Conservation (phyloP, 805 yeast genomes). For the Suhomyces kilbournensis region DNA sequence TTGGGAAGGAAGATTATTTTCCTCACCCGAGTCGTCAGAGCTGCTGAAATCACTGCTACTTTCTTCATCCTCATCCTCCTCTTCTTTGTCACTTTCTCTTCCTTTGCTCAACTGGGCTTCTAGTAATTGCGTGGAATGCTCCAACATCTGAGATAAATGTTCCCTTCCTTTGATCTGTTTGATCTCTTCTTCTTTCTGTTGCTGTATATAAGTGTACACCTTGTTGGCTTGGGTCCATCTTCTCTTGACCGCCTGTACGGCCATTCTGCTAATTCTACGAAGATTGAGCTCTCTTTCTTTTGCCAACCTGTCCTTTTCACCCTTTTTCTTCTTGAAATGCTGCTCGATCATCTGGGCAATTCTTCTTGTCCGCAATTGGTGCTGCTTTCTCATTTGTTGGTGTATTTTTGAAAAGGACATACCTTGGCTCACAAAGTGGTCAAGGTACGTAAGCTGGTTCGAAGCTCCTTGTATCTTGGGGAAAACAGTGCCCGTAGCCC, state of each 20-base stretch:
- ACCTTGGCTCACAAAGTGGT: constrained; percentile 76
- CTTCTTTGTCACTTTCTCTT: constrained; percentile 13
- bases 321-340: constrained; percentile 81
- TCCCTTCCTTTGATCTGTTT: constrained; percentile 80
- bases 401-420: constrained; percentile 65
- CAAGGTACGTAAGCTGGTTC: constrained; percentile 55
- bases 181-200: constrained; percentile 73
- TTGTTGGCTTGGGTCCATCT: constrained; percentile 90
- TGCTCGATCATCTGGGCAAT: constrained; percentile 80
- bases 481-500: constrained; percentile 40
- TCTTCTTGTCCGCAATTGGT: constrained; percentile 64
- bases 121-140: constrained; percentile 83
- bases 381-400: constrained; percentile 60
- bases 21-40: constrained; percentile 7
- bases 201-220: constrained; percentile 69
- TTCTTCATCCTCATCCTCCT: constrained; percentile 21
- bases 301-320: constrained; percentile 80
- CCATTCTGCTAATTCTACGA: constrained; percentile 69
- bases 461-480: constrained; percentile 44
- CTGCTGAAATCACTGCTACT: constrained; percentile 6
- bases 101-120: constrained; percentile 71
- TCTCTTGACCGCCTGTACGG: constrained; percentile 80
- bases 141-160: constrained; percentile 81
- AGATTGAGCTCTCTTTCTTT: constrained; percentile 73
- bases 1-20: constrained; percentile 19